Evolutionary conservation across 768 basidiomycete species (phyloP).

Genomic region (Kwoniella botswanensis): DNA sequence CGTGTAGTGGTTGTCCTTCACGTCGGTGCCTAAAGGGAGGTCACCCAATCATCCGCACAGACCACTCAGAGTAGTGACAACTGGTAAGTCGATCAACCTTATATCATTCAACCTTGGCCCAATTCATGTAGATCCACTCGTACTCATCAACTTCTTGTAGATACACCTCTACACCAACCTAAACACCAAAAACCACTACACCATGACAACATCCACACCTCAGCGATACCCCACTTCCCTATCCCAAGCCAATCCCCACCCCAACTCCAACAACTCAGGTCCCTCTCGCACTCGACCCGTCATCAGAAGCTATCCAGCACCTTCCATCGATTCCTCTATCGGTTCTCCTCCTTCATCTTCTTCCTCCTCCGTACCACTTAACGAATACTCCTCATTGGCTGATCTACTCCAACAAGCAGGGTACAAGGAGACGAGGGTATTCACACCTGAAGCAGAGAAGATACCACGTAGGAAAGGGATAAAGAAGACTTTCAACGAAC

Average conservation of each 20-base stretch:
- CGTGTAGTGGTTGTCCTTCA: neutral
- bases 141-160: neutral
- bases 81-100: neutral
- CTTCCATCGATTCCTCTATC: conserved; percentile 24
- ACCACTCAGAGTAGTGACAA: neutral
- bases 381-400: conserved; percentile 75
- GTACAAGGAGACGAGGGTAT: conserved; percentile 88
- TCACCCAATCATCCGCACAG: neutral
- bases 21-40: neutral
- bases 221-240: conserved; percentile 36
- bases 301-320: conserved; percentile 13
- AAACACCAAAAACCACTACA: neutral
- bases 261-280: conserved; percentile 7
- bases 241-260: conserved; percentile 25
- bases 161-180: neutral
- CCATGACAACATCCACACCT: conserved; percentile 4
- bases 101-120: neutral
- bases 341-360: conserved; percentile 14
- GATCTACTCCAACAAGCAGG: conserved; percentile 85
- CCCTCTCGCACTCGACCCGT: conserved; percentile 26
- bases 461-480: conserved; percentile 23
- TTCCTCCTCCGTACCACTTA: conserved; percentile 2
- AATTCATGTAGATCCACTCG: neutral
- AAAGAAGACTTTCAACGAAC: conserved; percentile 42
- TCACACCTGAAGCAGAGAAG: conserved; percentile 77